Base-by-base conservation (phyloP, 2,329 filamentous ascomycete species). In the Sporothrix sp. region DNA sequence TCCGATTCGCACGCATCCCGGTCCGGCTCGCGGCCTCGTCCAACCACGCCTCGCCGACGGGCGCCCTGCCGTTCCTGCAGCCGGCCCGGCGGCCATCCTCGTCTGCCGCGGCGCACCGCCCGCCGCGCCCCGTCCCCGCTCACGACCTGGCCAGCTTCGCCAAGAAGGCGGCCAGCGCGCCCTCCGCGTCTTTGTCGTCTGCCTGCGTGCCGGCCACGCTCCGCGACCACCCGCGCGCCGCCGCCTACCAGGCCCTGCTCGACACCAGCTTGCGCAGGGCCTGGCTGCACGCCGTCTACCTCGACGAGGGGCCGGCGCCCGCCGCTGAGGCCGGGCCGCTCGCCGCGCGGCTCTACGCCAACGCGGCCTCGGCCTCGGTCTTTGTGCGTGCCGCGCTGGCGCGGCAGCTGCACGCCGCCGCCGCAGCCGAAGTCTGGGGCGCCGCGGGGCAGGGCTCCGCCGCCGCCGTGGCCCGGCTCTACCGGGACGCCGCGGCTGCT, bases 21-120 rank as follows among this genome's bases (percentile, higher is more conserved):
- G 84, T 90, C 64, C 71, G 72, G 48, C 71, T 84, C 47, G 71
- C 80, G 7, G 69, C 87, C 4, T 94, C 89, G 4, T 95, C 81
- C 59, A 97, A 97, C 66, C 93, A 97, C 71, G 89, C 91, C 47
- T 95, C 90, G 2, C 91, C 91, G 0, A 84, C 83, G 20, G 90
- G 91, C 52, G 75, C 82, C n/a, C 75, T 97, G 13, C 93, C 93
- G 0, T 97, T 95, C 68, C 75, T 98, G 38, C 75, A 91, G 8
- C 84, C 86, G 9, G 56, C 67, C 23, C 54, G 65, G 16, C 50
- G 18, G 9, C 20, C 16, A 4, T 6, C 38, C 27, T 16, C 14
- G 32, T 2, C 37, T n/a, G 37, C 37, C 25, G 35, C 46, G n/a
- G 21, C 30, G 30, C 45, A 36, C 7, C 65, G 25, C 20, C 57